Conservation (phyloP, 2,329 filamentous ascomycete genomes). For the Piedraia hortae region DNA sequence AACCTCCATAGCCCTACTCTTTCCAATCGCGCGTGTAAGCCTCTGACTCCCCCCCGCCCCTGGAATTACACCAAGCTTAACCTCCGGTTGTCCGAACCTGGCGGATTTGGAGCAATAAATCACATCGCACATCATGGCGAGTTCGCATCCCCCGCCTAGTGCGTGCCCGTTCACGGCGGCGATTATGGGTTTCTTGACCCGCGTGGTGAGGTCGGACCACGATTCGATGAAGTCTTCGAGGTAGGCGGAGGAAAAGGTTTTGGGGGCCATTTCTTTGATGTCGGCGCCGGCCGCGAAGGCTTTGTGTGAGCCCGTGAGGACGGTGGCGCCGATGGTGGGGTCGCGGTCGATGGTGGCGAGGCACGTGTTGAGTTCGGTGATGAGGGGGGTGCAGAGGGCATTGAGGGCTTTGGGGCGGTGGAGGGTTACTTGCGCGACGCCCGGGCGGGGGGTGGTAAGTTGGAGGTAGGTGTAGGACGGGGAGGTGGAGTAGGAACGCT, state of each 20-base stretch:
- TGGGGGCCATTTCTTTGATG: constrained; percentile 94
- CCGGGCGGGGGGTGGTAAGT: constrained; percentile 36
- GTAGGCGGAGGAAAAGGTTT: constrained; percentile 74
- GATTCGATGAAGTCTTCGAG: constrained; percentile 76
- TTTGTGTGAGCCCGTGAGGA: constrained; percentile 69
- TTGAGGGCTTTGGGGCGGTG: constrained; percentile 91
- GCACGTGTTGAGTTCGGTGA: constrained; percentile 64
- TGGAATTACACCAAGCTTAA: constrained; percentile 80
- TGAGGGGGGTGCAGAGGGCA: constrained; percentile 72
- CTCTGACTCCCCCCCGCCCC: constrained; percentile 80
- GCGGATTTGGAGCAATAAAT: constrained; percentile 67
- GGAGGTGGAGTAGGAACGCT: constrained; percentile 22
- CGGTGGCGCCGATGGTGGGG: constrained; percentile 41
- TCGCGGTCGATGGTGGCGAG: constrained; percentile 42
- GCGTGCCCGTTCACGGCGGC: constrained; percentile 86
- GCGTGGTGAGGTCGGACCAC: constrained; percentile 65
- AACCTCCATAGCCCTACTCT: constrained; percentile 72
- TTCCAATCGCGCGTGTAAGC: constrained; percentile 38
- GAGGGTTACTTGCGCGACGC: constrained; percentile 43
- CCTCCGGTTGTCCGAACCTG: constrained; percentile 89
- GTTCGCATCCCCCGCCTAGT: constrained; percentile 80
- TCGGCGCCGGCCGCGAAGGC: constrained; percentile 91
- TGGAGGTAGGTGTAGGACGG: constrained; percentile 53
- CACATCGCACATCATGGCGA: constrained; percentile 93
- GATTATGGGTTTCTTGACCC: constrained; percentile 80